These are phyloP conservation scores for Letharia columbiana DNA, from an alignment of 495 filamentous ascomycete genomes.

Conservation along the genomic window DNA sequence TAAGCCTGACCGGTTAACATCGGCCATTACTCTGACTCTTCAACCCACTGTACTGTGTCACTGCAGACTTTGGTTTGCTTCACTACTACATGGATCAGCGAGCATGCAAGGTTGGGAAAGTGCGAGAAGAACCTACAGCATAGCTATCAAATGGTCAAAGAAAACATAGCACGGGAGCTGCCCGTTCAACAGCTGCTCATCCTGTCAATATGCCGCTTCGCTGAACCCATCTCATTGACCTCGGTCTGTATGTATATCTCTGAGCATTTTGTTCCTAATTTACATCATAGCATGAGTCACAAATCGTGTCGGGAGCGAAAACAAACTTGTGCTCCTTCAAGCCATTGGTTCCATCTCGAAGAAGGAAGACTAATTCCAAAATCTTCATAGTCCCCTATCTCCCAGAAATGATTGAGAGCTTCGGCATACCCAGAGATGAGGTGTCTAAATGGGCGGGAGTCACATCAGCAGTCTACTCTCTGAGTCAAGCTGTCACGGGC, in stretches of 20 bases:
- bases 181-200: constrained; percentile 49
- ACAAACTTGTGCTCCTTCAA: background rate
- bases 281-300: background rate
- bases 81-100: background rate
- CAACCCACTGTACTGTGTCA: background rate
- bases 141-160: constrained; percentile 11
- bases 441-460: constrained; percentile 73
- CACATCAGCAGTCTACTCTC: constrained; percentile 62
- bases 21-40: background rate
- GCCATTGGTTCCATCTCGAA: background rate
- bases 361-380: background rate
- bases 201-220: constrained; percentile 65
- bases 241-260: constrained; percentile 13
- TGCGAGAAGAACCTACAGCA: background rate
- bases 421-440: constrained; percentile 61
- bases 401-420: constrained; percentile 77
- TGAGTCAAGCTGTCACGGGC: constrained; percentile 63
- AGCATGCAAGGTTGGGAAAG: background rate
- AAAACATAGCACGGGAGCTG: constrained; percentile 30
- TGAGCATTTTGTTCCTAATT: background rate
- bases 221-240: constrained; percentile 50
- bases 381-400: constrained; percentile 72
- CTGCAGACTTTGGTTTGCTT: background rate
- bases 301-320: background rate
- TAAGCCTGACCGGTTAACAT: constrained; percentile 3